Evolutionary conservation across 2,329 filamentous ascomycete species (phyloP).

Genomic region (Cladophialophora immunda): DNA sequence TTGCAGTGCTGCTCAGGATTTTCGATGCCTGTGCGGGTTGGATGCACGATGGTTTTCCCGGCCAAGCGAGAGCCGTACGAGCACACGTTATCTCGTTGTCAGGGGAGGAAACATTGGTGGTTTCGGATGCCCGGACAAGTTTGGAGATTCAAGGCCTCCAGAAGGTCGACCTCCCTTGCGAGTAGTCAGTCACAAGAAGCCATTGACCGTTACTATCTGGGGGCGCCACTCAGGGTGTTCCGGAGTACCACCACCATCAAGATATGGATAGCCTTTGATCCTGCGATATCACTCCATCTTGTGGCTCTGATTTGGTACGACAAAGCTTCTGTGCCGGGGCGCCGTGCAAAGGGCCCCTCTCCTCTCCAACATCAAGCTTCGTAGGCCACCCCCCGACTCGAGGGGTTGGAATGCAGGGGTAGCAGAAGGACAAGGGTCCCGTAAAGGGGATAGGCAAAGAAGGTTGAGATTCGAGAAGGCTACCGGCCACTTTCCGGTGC

Average conservation of each 20-base stretch:
- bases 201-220: neutral
- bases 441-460: neutral
- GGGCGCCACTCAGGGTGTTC: neutral
- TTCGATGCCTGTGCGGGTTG: neutral
- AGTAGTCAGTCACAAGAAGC: neutral
- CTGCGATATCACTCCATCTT: neutral
- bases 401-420: slow-evolving; percentile 7
- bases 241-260: neutral
- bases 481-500: slow-evolving; percentile 21
- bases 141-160: slow-evolving; percentile 6
- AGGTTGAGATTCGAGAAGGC: slow-evolving; percentile 8
- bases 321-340: slow-evolving; percentile 1
- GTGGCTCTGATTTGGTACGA: neutral
- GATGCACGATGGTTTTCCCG: neutral
- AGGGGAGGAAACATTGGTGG: slow-evolving; percentile 2
- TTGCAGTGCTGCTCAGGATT: neutral
- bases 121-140: slow-evolving; percentile 7
- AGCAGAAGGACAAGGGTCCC: neutral
- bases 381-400: slow-evolving; percentile 4
- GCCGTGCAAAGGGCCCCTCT: slow-evolving; percentile 2
- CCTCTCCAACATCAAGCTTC: slow-evolving; percentile 1
- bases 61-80: neutral
- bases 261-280: neutral
- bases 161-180: neutral
- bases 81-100: neutral